Conservation (phyloP, 768 basidiomycete species). For the Stropharia rugosoannulata region DNA sequence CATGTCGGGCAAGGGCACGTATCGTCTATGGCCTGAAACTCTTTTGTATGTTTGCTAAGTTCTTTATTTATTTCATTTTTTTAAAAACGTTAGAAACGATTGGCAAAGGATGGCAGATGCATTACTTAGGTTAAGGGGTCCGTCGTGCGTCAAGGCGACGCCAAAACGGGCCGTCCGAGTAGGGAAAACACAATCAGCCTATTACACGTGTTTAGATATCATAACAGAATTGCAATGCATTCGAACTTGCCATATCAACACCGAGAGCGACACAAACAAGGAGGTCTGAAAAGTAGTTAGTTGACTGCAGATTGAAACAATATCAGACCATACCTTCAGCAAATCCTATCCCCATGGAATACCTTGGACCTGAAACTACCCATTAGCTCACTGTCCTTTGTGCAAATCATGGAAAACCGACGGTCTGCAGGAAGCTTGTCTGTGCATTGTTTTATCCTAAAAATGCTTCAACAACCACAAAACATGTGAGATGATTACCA, state of each 20-base stretch:
- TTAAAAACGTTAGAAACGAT: background rate
- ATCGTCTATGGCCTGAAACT: conserved; percentile 72
- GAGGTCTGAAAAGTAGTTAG: conserved; percentile 51
- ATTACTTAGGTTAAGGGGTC: conserved; percentile 80
- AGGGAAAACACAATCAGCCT: conserved; percentile 94
- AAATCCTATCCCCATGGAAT: conserved; percentile 92
- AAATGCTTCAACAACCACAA: background rate
- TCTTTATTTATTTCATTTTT: conserved; percentile 32
- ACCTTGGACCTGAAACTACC: conserved; percentile 65
- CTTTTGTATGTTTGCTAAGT: conserved; percentile 67
- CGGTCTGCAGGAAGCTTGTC: conserved; percentile 77
- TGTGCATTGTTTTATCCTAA: conserved; percentile 80
- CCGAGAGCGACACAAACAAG: conserved; percentile 91
- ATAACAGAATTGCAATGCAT: background rate
- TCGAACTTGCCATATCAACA: conserved; percentile 75
- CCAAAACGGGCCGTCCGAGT: conserved; percentile 92
- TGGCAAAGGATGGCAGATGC: background rate
- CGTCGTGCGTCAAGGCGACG: conserved; percentile 78
- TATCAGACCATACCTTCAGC: conserved; percentile 64
- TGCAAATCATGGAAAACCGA: conserved; percentile 32
- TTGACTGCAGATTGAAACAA: background rate
- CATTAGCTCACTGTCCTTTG: conserved; percentile 10
- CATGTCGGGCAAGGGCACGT: conserved; percentile 89
- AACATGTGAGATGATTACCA: background rate
- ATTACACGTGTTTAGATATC: background rate